Evolutionary conservation across 352 stramenopile species (phyloP), one percentile per base, ranked within the genome.

Genomic region (Blastocystis sp.): DNA sequence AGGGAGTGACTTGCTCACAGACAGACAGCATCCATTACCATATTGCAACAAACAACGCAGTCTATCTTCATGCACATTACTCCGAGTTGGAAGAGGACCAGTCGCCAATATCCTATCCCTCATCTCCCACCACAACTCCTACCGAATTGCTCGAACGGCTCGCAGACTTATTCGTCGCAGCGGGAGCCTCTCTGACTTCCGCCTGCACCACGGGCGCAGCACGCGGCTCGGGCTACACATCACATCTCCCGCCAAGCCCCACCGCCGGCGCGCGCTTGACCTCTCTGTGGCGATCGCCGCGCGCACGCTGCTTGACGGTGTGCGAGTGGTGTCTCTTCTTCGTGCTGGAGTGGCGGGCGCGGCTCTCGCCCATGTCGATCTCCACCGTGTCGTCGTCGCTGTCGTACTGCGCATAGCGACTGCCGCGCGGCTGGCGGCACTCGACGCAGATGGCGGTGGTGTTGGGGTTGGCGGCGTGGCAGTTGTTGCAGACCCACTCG

Each of bases 351-450:
- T 17, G 10, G 34, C 34, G 62, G 7, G 62, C 7, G 17, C 21
- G 21, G 34, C 34, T 24, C 21, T 38, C 62, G 34, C 17, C 62
- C 7, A 69, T 24, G 17, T 69, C 62, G 34, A 17, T 21, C n/a
- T 69, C 62, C 34, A 24, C 34, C 17, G 62, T 11, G 7, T 69
- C 62, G 10, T 14, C 62, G 34, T 38, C n/a, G 34, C n/a, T 42
- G 7, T 17, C 9, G 34, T 17, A 69, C 7, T 38, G 17, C 10
- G 21, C 34, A 1, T 38, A 38, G 34, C 17, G 62, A 0, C 17
- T 69, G 62, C 21, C 17, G 52, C 69, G 69, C 19, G 69, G 43
- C 69, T 79, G 69, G 34, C 62, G 69, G 40, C 69, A 79, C 28
- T 63, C 69, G n/a, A n/a, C 21, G 34, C 69, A 79, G 14, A 61